phyloP scores from a whole-genome alignment of 1,139 yeast species.

The Arxiozyma heterogenica region DNA sequence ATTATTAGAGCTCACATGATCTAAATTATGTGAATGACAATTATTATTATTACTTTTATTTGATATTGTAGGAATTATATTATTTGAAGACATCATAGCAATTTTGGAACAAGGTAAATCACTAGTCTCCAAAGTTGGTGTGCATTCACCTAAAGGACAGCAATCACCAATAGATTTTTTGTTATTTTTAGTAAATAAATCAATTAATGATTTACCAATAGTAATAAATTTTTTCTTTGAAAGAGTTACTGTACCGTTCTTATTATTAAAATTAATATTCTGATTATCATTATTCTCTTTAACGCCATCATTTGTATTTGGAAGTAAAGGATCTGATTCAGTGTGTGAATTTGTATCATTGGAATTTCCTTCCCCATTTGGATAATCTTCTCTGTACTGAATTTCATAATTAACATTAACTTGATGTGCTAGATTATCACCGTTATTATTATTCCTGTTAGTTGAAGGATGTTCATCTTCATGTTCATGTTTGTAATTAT shows the following conservation, averaged over 20 bases:
- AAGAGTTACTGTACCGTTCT: background rate
- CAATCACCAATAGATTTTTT: constrained; percentile 6
- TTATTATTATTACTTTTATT: background rate
- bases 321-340: background rate
- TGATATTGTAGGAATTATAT: constrained; percentile 2
- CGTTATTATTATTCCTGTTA: background rate
- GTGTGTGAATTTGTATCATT: background rate
- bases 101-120: constrained; percentile 1
- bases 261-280: background rate
- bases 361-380: background rate
- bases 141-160: constrained; percentile 3
- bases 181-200: constrained; percentile 4
- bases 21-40: background rate
- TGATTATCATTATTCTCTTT: background rate
- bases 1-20: background rate
- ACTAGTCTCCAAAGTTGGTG: constrained; percentile 5
- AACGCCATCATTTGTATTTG: background rate
- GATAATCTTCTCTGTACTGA: background rate
- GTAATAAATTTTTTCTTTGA: background rate
- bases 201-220: constrained; percentile 5
- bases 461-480: background rate
- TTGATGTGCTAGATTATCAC: background rate
- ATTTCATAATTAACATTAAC: background rate
- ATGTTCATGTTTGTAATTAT: constrained; percentile 4
- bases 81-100: constrained; percentile 5